Evolutionary conservation across 371 early-diverging fungal genomes (phyloP).

Genomic region (Rhizopus stolonifer): DNA sequence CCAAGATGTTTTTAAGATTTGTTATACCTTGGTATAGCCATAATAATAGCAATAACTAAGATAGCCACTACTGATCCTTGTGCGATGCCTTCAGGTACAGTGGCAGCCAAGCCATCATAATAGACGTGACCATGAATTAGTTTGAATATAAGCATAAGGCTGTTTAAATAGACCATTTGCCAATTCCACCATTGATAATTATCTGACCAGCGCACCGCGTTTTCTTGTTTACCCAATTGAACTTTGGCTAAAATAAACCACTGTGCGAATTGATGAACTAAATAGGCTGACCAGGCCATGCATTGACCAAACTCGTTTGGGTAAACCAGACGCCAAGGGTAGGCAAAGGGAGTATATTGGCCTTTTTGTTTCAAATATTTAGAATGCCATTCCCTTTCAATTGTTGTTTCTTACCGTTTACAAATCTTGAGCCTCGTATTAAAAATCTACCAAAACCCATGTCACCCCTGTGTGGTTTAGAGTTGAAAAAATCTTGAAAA

Average conservation of each 20-base stretch:
- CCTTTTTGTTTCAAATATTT: conserved; percentile 11
- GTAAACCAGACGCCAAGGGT: conserved; percentile 34
- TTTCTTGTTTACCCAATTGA: conserved; percentile 21
- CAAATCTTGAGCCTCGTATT: conserved; percentile 36
- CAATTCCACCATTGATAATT: conserved; percentile 46
- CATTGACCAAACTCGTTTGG: conserved; percentile 20
- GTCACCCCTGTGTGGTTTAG: conserved; percentile 38
- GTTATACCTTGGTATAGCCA: conserved; percentile 40
- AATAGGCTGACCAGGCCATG: conserved; percentile 34
- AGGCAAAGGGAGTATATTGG: conserved; percentile 42
- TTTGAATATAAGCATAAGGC: conserved; percentile 34
- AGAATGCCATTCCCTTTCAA: not conserved
- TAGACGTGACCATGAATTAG: conserved; percentile 32
- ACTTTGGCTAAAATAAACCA: conserved; percentile 32
- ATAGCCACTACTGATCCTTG: conserved; percentile 43
- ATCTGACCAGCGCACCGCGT: conserved; percentile 23
- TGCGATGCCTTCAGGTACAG: conserved; percentile 42
- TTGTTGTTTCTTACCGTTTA: conserved; percentile 21
- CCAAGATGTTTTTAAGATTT: not conserved
- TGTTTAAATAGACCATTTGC: conserved; percentile 43
- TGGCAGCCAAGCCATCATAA: conserved; percentile 42
- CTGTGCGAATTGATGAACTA: conserved; percentile 38
- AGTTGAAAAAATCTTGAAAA: conserved; percentile 39
- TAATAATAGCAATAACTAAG: conserved; percentile 35
- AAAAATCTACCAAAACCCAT: conserved; percentile 43